Conservation (phyloP, 495 filamentous ascomycete species). For the Aspergillus ellipticus region DNA sequence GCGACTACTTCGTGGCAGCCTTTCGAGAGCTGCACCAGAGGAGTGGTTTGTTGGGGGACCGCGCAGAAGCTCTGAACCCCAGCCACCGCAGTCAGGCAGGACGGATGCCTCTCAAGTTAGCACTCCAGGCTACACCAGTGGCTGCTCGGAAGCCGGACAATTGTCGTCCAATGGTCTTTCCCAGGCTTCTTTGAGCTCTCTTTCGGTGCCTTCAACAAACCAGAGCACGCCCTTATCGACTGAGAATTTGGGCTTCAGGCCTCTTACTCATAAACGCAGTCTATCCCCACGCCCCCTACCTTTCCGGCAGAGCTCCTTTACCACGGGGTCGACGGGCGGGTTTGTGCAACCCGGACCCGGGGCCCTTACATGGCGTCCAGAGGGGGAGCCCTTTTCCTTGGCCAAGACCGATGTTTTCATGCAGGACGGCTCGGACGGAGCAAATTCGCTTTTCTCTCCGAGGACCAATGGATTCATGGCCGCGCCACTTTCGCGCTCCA, state of each 20-base stretch:
- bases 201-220: constrained; percentile 28
- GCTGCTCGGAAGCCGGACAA: constrained; percentile 15
- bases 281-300: constrained; percentile 41
- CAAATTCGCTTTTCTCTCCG: constrained; percentile 45
- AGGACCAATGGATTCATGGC: constrained; percentile 46
- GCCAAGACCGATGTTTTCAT: constrained; percentile 35
- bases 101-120: constrained; percentile 5
- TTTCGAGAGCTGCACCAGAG: constrained; percentile 33
- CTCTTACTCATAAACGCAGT: constrained; percentile 35
- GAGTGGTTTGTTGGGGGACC: constrained; percentile 33
- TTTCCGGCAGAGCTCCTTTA: constrained; percentile 40
- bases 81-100: constrained; percentile 23
- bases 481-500: constrained; percentile 31
- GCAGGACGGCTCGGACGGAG: constrained; percentile 34
- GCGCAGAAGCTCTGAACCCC: constrained; percentile 35
- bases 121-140: constrained; percentile 1
- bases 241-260: constrained; percentile 24
- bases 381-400: constrained; percentile 19
- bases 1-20: constrained; percentile 40
- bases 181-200: constrained; percentile 25
- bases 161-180: constrained; percentile 21
- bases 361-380: not conserved
- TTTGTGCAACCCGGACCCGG: constrained; percentile 14
- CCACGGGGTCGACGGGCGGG: constrained; percentile 18
- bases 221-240: constrained; percentile 29